Base-by-base conservation (phyloP, 202 grass and related monocot genomes). In the Bolboschoenoplectus hybrid region DNA sequence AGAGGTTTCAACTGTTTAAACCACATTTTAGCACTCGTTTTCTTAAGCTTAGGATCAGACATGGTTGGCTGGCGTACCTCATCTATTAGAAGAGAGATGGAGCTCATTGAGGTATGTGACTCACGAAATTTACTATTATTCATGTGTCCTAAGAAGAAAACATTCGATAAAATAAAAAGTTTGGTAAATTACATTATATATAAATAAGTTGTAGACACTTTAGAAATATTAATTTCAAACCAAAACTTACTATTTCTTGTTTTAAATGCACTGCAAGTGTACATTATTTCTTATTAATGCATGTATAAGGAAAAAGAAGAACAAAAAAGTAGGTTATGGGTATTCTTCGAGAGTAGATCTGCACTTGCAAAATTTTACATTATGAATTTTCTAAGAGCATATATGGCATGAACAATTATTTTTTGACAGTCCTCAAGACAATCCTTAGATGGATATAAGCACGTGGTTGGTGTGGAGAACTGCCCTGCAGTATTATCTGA, bases 51-150 rank as follows among this genome's bases (percentile, higher is more conserved):
- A 70, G 8, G 65, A 46, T 71, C 36, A 97, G 92, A 97, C 69
- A 92, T 95, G 93, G 95, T 97, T 9, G 95, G 95, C 9, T 95
- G 95, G 95, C 84, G 88, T 80, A 97, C 95, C 65, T 97, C 95
- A 85, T 97, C 95, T 82, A 82, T 97, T 41, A 91, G 95, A 86
- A 93, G 92, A 88, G 95, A 95, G 74, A 79, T 75, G 50, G 88
- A 93, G 16, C 92, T 97, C 82, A 7, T 74, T 85, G 87, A 92
- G 91, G 91, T 95, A 85, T 1, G 0, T 40, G 2, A 64, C 43
- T 61, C 0, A 2, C 52, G 40, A 41, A 32, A 57, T 40, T 75
- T 58, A 57, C 74, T 58, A 10, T 79, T 40, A 79, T 79, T 79
- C 14, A 57, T 36, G 35, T 58, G 45, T 72, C 11, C 36, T 3